phyloP scores from a whole-genome alignment of 345 rosid genomes.

The Diplotaxis tenuifolia region DNA sequence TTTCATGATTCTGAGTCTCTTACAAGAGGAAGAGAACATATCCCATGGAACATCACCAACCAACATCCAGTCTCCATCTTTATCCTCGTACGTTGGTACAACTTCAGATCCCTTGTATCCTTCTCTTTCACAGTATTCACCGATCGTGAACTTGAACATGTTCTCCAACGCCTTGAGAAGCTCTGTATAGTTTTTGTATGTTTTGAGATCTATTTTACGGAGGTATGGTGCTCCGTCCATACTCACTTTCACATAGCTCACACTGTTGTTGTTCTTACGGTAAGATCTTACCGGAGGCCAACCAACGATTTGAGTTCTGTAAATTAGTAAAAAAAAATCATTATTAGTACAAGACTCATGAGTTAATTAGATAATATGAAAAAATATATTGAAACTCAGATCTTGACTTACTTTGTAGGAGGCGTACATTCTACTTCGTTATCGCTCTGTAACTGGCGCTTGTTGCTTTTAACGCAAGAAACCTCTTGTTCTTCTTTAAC shows the following conservation, averaged over 20 bases:
- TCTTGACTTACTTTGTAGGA: slow-evolving; percentile 59
- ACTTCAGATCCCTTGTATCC: slow-evolving; percentile 62
- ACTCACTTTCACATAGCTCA: slow-evolving; percentile 61
- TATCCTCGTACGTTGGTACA: slow-evolving; percentile 74
- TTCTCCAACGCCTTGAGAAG: slow-evolving; percentile 59
- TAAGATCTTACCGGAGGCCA: slow-evolving; percentile 76
- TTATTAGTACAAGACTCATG: slow-evolving; percentile 11
- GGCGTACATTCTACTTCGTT: slow-evolving; percentile 46
- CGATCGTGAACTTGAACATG: slow-evolving; percentile 63
- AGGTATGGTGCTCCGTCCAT: slow-evolving; percentile 80
- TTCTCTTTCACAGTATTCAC: slow-evolving; percentile 49
- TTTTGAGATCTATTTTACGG: slow-evolving; percentile 64
- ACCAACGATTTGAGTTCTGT: slow-evolving; percentile 68
- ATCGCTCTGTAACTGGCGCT: slow-evolving; percentile 41
- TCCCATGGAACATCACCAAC: slow-evolving; percentile 91
- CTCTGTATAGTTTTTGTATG: slow-evolving; percentile 50
- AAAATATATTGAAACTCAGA: background rate
- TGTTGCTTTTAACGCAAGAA: slow-evolving; percentile 53
- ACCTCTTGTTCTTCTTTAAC: slow-evolving; percentile 35
- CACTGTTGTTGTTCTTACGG: slow-evolving; percentile 55
- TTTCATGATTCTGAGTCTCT: slow-evolving; percentile 57
- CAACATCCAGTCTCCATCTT: slow-evolving; percentile 82
- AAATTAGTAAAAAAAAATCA: slow-evolving; percentile 9
- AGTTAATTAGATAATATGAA: background rate
- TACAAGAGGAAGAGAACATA: slow-evolving; percentile 59